Evolutionary conservation across 1,284 basidiomycete species (phyloP).

Genomic region (Papiliotrema nemorosa): DNA sequence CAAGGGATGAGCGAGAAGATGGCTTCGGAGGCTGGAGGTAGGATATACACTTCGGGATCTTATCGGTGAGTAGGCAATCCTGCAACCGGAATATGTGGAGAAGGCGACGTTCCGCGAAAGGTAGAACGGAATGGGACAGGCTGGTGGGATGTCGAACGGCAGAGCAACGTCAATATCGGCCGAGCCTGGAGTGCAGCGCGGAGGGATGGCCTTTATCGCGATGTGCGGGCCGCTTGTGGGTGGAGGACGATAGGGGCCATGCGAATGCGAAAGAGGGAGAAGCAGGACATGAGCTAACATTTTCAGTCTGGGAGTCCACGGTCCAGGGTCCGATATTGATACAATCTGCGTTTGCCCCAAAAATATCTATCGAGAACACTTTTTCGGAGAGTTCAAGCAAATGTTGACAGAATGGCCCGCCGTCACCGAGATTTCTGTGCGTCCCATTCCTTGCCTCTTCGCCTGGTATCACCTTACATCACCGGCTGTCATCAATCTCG

Average conservation of each 20-base stretch:
- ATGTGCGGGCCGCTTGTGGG: no score
- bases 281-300: no score
- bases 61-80: constrained; percentile 57
- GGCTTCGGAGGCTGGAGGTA: constrained; percentile 83
- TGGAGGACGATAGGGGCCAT: no score
- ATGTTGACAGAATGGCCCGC: constrained; percentile 86
- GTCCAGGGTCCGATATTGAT: constrained; percentile 95
- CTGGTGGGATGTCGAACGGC: no score
- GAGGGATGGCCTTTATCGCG: not conserved
- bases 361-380: constrained; percentile 92
- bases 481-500: no score
- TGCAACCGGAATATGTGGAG: not conserved
- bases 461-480: no score
- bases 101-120: not conserved
- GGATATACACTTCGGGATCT: constrained; percentile 98
- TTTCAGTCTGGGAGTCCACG: constrained; percentile 79
- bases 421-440: constrained; percentile 81
- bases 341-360: constrained; percentile 97
- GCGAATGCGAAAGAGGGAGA: no score
- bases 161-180: not conserved
- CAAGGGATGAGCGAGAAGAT: constrained; percentile 80
- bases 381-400: constrained; percentile 85
- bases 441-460: constrained; percentile 29
- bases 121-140: no score
- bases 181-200: not conserved